phyloP scores from a whole-genome alignment of 495 filamentous ascomycete species.

The Aspergillus haitiensis region DNA sequence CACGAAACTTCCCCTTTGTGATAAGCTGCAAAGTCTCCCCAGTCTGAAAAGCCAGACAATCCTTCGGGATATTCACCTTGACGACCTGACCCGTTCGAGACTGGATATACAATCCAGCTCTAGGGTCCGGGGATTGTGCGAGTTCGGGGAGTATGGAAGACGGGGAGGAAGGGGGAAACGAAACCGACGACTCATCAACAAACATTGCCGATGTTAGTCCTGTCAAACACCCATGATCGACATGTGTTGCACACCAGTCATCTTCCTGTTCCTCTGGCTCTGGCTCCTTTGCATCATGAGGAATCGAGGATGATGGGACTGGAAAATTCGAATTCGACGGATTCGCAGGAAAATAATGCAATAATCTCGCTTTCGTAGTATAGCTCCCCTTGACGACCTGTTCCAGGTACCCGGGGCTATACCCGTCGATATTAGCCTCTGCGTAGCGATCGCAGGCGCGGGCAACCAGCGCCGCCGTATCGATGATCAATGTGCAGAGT shows the following conservation, averaged over 20 bases:
- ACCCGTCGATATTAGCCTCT: slow-evolving; percentile 68
- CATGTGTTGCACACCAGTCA: slow-evolving; percentile 94
- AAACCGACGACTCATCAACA: slow-evolving; percentile 70
- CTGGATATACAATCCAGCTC: slow-evolving; percentile 87
- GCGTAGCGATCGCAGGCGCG: slow-evolving; percentile 85
- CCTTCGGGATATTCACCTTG: slow-evolving; percentile 85
- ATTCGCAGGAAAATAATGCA: slow-evolving; percentile 79
- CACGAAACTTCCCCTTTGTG: slow-evolving; percentile 82
- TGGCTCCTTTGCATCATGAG: slow-evolving; percentile 7
- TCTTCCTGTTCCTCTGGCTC: slow-evolving; percentile 32
- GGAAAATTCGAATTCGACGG: neutral
- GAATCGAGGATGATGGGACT: slow-evolving; percentile 28
- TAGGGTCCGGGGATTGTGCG: slow-evolving; percentile 69
- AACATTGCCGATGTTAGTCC: slow-evolving; percentile 96
- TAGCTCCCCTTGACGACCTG: slow-evolving; percentile 79
- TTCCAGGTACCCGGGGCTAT: slow-evolving; percentile 77
- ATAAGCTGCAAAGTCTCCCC: slow-evolving; percentile 89
- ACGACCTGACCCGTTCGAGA: slow-evolving; percentile 74
- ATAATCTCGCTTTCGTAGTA: slow-evolving; percentile 85
- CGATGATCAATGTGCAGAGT: slow-evolving; percentile 82
- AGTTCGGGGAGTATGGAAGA: slow-evolving; percentile 62
- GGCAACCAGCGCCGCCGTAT: slow-evolving; percentile 84
- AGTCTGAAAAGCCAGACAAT: slow-evolving; percentile 94
- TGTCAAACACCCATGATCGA: slow-evolving; percentile 91
- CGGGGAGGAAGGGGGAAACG: slow-evolving; percentile 28